phyloP scores from a whole-genome alignment of 768 basidiomycete genomes.

The Inosperma sp. region DNA sequence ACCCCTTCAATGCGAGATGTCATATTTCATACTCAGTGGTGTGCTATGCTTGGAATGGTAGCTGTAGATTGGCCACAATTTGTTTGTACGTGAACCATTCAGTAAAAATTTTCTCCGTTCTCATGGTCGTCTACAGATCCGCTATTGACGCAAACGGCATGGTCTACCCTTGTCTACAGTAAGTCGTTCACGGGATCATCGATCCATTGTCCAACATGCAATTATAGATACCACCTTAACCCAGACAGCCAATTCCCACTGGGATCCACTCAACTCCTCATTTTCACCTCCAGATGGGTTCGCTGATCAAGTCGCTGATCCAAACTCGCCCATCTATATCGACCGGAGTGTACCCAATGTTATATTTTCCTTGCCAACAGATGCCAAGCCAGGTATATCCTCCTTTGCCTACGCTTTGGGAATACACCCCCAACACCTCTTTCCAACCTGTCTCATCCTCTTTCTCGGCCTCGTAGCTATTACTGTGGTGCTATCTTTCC shows the following conservation, averaged over 20 bases:
- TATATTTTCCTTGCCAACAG: conserved; percentile 64
- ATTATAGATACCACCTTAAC: conserved; percentile 71
- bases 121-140: conserved; percentile 56
- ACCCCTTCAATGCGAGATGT: conserved; percentile 92
- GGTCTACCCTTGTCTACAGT: conserved; percentile 82
- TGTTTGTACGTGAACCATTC: conserved; percentile 56
- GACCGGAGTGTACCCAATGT: conserved; percentile 62
- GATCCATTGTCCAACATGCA: neutral
- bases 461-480: conserved; percentile 77
- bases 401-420: conserved; percentile 86
- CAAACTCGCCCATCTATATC: conserved; percentile 72
- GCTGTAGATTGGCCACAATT: conserved; percentile 95
- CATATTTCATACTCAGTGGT: conserved; percentile 92
- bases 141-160: conserved; percentile 80
- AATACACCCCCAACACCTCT: conserved; percentile 74
- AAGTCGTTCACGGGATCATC: conserved; percentile 15
- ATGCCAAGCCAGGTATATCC: conserved; percentile 63
- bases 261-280: conserved; percentile 57
- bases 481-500: conserved; percentile 61
- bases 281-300: conserved; percentile 70
- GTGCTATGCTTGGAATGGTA: conserved; percentile 83
- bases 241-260: conserved; percentile 47
- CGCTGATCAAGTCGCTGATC: conserved; percentile 65
- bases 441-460: conserved; percentile 74
- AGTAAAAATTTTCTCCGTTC: conserved; percentile 5